A percentile compares a stretch with the other conserved stretches of the same genome.
phyloP scores from a whole-genome alignment of 768 basidiomycete genomes.

The Pholiota molesta region DNA sequence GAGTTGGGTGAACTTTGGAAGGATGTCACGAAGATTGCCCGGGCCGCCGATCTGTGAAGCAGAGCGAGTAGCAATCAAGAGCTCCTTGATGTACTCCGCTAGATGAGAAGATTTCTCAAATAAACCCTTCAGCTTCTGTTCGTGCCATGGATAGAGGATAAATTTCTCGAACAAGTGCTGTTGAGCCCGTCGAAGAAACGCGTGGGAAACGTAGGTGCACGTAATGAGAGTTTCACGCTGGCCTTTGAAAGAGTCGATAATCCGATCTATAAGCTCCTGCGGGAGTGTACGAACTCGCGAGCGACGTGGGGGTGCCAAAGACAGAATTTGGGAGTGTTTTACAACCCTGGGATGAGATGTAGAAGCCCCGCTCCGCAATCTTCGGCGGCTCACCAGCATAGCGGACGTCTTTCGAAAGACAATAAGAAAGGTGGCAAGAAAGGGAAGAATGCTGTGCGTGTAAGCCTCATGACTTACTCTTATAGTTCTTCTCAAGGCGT shows the following conservation, averaged over 20 bases:
- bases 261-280: constrained; percentile 15
- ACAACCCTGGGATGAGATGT: neutral
- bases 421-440: too few relatives aligned
- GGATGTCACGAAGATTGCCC: constrained; percentile 7
- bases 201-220: constrained; percentile 7
- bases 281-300: constrained; percentile 8
- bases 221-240: constrained; percentile 5
- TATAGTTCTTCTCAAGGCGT: neutral
- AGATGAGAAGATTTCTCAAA: constrained; percentile 11
- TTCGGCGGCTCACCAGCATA: neutral
- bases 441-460: neutral
- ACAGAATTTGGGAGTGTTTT: neutral
- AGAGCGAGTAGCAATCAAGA: neutral
- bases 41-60: neutral
- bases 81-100: neutral
- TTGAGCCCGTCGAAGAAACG: constrained; percentile 12
- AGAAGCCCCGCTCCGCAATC: neutral
- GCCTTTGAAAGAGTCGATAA: constrained; percentile 16
- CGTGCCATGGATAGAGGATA: neutral
- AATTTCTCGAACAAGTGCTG: constrained; percentile 13
- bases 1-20: constrained; percentile 2
- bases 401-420: neutral
- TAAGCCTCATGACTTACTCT: constrained; percentile 1
- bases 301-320: neutral
- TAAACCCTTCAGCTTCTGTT: constrained; percentile 1